Evolutionary conservation across 2,329 filamentous ascomycete genomes (phyloP), one percentile per base, ranked within the genome.

Genomic region (Calonectria henricotiae): DNA sequence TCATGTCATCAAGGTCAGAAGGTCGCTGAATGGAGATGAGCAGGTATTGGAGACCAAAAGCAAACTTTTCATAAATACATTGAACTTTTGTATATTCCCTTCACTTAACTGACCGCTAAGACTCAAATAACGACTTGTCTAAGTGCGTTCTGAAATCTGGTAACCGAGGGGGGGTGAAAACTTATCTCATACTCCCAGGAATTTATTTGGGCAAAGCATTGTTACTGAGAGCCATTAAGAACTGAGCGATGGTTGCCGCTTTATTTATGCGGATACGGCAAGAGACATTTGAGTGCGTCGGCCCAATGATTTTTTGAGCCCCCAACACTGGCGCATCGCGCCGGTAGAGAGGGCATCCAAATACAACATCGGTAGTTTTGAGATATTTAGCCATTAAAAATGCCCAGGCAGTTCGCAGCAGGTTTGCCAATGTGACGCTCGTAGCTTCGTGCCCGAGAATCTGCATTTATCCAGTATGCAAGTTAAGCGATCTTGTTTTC

Each of bases 291-390:
- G 62, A 51, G 15, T 43, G 37, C 5, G 63, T 46, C 15, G 63
- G 58, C 4, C 65, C 65, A n/a, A 60, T 27, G 11, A 66, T 66
- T 7, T 41, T 60, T 30, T 66, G 35, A 20, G 60, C 49, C 2
- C 51, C 64, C 5, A 20, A 32, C 13, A 66, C 30, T 9, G 64
- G 49, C 7, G 64, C 64, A 46, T 66, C 32, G 1, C 64, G 64
- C 11, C 64, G 51, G 7, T 46, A 65, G 25, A 54, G 43, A 4
- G 32, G 30, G n/a, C 17, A 35, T 5, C 62, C 62, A 27, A 65
- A 65, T 12, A 35, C 30, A 7, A 65, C 46, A 23, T 65, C 62
- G 9, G 37, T 17, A 9, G 35, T 39, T n/a, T 39, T 15, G 2
- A 55, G 51, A 23, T 55, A 25, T 6, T 55, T 9, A 23, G 51